Conservation (phyloP, 176 grass and related monocot species). For the Raddia distichophylla region DNA sequence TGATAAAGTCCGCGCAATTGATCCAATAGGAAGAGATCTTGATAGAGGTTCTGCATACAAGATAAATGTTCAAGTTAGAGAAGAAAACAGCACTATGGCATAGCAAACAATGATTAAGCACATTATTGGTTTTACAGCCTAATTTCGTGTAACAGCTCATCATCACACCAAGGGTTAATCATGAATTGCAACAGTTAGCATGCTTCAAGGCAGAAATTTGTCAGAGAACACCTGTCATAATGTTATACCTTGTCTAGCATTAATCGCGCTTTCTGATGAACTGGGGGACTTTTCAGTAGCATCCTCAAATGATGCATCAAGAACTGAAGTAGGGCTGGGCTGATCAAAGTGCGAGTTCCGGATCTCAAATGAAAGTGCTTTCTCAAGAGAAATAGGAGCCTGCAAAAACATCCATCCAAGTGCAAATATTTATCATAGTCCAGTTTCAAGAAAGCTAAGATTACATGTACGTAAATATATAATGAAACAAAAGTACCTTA, state of each 20-base stretch:
- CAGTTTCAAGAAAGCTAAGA: slow-evolving; percentile 20
- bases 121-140: slow-evolving; percentile 25
- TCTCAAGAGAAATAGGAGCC: slow-evolving; percentile 48
- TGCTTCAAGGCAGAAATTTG: not conserved
- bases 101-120: slow-evolving; percentile 28
- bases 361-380: slow-evolving; percentile 50
- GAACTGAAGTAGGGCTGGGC: slow-evolving; percentile 94
- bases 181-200: slow-evolving; percentile 26
- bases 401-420: slow-evolving; percentile 43
- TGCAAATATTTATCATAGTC: slow-evolving; percentile 1
- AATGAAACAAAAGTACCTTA: slow-evolving; percentile 37
- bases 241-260: slow-evolving; percentile 59
- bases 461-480: slow-evolving; percentile 22
- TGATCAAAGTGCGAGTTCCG: slow-evolving; percentile 59
- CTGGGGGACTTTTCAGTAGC: slow-evolving; percentile 48
- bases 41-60: slow-evolving; percentile 62
- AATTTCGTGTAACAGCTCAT: slow-evolving; percentile 32
- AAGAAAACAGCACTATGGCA: slow-evolving; percentile 14
- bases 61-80: slow-evolving; percentile 15
- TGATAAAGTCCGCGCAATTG: slow-evolving; percentile 76
- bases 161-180: slow-evolving; percentile 29
- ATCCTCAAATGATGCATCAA: slow-evolving; percentile 80
- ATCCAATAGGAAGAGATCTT: slow-evolving; percentile 78
- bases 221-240: not conserved
- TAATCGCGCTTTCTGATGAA: slow-evolving; percentile 54